Evolutionary conservation across 2,329 filamentous ascomycete genomes (phyloP), one percentile per base, ranked within the genome.

Genomic region (Pseudogymnoascus sp.): DNA sequence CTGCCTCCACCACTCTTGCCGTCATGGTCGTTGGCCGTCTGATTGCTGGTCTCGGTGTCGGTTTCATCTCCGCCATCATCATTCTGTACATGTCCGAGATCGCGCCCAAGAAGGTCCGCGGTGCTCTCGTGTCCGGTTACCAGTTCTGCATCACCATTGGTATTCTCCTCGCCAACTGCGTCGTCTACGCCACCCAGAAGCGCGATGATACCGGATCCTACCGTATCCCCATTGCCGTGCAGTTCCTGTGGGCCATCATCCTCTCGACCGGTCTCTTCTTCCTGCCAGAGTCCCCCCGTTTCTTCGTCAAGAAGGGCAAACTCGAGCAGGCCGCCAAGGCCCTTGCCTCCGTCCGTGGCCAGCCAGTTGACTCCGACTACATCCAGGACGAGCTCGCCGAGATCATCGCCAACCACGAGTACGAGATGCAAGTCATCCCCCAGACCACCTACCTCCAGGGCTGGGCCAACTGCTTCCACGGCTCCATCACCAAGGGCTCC

Each of bases 371-470:
- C 63, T 93, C 89, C 34, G 83, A 88, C 66, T 92, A 85, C 75
- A 87, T 96, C 77, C 84, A 88, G 77, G 79, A 85, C 66, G 92
- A 96, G 77, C 82, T 95, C 57, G 83, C 87, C 36, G 91, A 96
- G 79, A 90, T 96, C 69, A 82, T 93, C 65, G 91, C 90, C 80
- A 96, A 95, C 82, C 85, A 93, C 77, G 88, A 89, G 77, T 92
- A 93, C 75, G 92, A 96, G 81, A 81, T 87, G 69, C 77, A 83
- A 62, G 77, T 87, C 66, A 86, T 89, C 64, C 87, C 88, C 68
- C 76, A 80, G 68, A 80, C 80, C 69, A 82, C 83, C 71, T 90
- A 86, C 82, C 80, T 87, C 76, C 79, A 79, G 71, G 83, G 81
- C 73, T 96, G 92, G 92, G 77, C 79, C 70, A 84, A 83, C 73